Base-by-base conservation (phyloP, 2,329 filamentous ascomycete genomes). In the Leptographium lundbergii region DNA sequence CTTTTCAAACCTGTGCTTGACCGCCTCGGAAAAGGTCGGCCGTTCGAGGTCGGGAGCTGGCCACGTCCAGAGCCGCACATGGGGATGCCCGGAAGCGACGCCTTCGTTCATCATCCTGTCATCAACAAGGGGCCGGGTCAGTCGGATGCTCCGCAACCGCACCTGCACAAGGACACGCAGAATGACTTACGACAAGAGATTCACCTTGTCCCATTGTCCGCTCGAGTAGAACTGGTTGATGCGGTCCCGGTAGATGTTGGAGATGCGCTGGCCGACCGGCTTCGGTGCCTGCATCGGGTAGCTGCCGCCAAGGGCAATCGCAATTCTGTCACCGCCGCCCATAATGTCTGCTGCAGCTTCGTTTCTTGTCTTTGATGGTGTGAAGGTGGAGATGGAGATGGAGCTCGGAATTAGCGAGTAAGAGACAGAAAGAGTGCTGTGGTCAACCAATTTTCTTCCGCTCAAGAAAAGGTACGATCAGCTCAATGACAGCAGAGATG, bases 21-120 rank as follows among this genome's bases (percentile, higher is more conserved):
- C 75, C 6, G 91, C 92, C 59, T 96, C 89, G 63, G 91, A 75
- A 74, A 99, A 99, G 4, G 86, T 85, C 2, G 94, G 94, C 19
- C 94, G 84, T 29, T 84, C 79, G 56, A 89, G 84, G 66, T 86
- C 77, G 1, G 91, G 91, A 17, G 90, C 89, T 59, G 88, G 86
- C 82, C 91, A 96, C 60, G 91, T 89, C 61, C 80, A 89, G 60
- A 99, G 84, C 73, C 91, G 87, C 67, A 97, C 84, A 69, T 92
- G 80, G 32, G 89, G 82, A 63, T 83, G 75, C 64, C 90, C 90
- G 11, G 85, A 85, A 59, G 71, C 77, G 56, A 75, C 69, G 56
- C 79, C 87, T 71, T 92, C 86, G 67, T 84, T 80, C 70, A 91
- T 81, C 77, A 91, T 91, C 62, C 83, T 86, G 66, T 39, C 32